Evolutionary conservation across 768 basidiomycete species (phyloP).

Genomic region (Pholiota microspora): DNA sequence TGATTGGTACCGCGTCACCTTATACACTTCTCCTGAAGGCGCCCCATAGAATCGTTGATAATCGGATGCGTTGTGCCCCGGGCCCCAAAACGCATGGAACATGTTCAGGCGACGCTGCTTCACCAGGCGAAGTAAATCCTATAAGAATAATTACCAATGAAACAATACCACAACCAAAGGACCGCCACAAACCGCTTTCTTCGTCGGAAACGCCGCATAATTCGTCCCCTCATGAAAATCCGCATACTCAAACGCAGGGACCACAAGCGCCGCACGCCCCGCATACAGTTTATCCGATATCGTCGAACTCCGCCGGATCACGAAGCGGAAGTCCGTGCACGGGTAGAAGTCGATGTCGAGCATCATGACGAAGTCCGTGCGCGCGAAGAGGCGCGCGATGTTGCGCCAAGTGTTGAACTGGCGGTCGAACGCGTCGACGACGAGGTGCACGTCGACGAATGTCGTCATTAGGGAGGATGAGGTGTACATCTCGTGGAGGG

Average conservation of each 20-base stretch:
- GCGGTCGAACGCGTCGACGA: conserved; percentile 76
- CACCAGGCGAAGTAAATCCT: conserved; percentile 62
- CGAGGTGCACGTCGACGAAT: conserved; percentile 83
- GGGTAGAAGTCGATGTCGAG: conserved; percentile 87
- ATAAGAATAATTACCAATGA: not conserved
- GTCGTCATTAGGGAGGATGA: conserved; percentile 62
- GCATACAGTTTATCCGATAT: conserved; percentile 43
- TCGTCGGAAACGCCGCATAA: conserved; percentile 56
- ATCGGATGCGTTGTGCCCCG: conserved; percentile 81
- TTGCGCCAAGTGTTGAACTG: conserved; percentile 93
- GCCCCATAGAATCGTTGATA: conserved; percentile 67
- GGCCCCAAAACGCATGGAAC: conserved; percentile 77
- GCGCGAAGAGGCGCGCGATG: conserved; percentile 77
- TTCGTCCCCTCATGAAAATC: conserved; percentile 64
- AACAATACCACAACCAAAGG: not conserved
- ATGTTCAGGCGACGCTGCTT: conserved; percentile 56
- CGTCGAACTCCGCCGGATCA: conserved; percentile 44
- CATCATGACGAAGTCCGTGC: conserved; percentile 87
- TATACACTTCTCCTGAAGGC: conserved; percentile 66
- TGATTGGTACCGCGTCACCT: conserved; percentile 73
- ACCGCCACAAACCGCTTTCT: conserved; percentile 54
- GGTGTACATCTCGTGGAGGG: conserved; percentile 64
- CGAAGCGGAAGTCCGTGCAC: conserved; percentile 75
- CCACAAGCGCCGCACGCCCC: conserved; percentile 70
- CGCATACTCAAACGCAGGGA: conserved; percentile 84